Percentiles rank a stretch among this genome's conserved stretches.
phyloP scores from a whole-genome alignment of 2,329 filamentous ascomycete genomes.

The Cordyceps cateniannulata region DNA sequence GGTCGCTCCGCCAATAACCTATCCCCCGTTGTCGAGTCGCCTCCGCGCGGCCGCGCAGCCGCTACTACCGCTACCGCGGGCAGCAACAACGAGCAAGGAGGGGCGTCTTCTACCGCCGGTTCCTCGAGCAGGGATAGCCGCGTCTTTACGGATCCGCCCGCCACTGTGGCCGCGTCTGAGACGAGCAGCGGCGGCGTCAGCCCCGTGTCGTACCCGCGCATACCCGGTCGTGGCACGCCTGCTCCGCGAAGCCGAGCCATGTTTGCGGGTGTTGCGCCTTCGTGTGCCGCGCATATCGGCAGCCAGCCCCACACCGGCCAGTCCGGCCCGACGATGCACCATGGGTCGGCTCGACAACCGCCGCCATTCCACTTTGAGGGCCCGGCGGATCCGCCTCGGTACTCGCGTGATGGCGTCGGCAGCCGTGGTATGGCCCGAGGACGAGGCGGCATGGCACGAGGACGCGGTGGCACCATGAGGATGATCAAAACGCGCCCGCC shows the following conservation, averaged over 20 bases:
- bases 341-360: slow-evolving; percentile 13
- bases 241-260: not conserved
- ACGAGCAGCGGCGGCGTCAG: not conserved
- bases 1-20: slow-evolving; percentile 26
- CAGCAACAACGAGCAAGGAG: not conserved
- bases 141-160: not conserved
- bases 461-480: not conserved
- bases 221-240: slow-evolving; percentile 18
- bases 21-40: slow-evolving; percentile 45
- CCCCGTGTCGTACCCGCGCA: slow-evolving; percentile 23
- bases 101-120: not conserved
- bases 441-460: not conserved
- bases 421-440: not conserved
- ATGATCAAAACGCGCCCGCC: slow-evolving; percentile 4
- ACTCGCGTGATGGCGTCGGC: slow-evolving; percentile 4
- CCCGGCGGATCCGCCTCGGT: not conserved
- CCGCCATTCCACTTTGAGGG: not conserved
- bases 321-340: slow-evolving; percentile 36
- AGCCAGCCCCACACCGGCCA: slow-evolving; percentile 26
- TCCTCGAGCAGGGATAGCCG: not conserved
- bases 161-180: not conserved
- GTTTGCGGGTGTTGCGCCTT: slow-evolving; percentile 22
- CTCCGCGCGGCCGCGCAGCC: slow-evolving; percentile 22
- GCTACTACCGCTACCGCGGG: not conserved
- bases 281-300: slow-evolving; percentile 24